These are phyloP conservation scores for Hypocreales sp. DNA, from an alignment of 2,329 filamentous ascomycete genomes.

Conservation along the genomic window DNA sequence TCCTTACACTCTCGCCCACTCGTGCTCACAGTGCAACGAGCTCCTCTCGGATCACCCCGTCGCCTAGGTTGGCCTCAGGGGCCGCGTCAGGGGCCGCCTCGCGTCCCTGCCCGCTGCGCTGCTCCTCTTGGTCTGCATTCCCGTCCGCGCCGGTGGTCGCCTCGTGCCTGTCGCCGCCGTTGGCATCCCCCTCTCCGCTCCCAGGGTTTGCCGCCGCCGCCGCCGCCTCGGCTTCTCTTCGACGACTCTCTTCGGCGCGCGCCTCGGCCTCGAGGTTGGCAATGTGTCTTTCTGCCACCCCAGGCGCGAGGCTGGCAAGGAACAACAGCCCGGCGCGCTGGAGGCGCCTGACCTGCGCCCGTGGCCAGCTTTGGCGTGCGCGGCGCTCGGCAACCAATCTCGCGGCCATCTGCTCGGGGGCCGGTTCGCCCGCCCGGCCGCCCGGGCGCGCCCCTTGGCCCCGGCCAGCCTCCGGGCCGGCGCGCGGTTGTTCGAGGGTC, in stretches of 20 bases:
- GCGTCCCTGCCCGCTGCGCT: conserved; percentile 2
- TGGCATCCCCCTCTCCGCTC: conserved; percentile 7
- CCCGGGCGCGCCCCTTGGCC: conserved; percentile 12
- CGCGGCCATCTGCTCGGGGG: conserved; percentile 36
- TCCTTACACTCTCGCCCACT: no score
- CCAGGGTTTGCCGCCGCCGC: conserved; percentile 12
- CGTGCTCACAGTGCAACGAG: conserved; percentile 7
- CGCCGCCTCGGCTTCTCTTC: conserved; percentile 25
- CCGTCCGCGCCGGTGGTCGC: neutral
- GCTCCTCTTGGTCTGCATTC: conserved; percentile 1
- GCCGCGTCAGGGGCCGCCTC: conserved; percentile 5
- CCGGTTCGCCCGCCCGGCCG: conserved; percentile 14
- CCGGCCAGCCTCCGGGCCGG: conserved; percentile 4
- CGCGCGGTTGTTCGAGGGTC: conserved; percentile 23
- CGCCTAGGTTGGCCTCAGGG: conserved; percentile 5
- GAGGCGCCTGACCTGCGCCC: conserved; percentile 30
- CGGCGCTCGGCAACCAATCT: conserved; percentile 30
- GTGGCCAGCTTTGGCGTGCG: conserved; percentile 15
- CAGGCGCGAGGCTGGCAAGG: conserved; percentile 49
- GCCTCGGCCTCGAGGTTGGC: conserved; percentile 38
- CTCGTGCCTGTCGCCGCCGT: conserved; percentile 1
- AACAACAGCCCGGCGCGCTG: conserved; percentile 48
- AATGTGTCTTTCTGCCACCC: conserved; percentile 50
- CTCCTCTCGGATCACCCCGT: no score
- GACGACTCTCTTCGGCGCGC: conserved; percentile 23